phyloP scores from a whole-genome alignment of 192 early-diverging fungal genomes.

The Allomyces arbusculus region DNA sequence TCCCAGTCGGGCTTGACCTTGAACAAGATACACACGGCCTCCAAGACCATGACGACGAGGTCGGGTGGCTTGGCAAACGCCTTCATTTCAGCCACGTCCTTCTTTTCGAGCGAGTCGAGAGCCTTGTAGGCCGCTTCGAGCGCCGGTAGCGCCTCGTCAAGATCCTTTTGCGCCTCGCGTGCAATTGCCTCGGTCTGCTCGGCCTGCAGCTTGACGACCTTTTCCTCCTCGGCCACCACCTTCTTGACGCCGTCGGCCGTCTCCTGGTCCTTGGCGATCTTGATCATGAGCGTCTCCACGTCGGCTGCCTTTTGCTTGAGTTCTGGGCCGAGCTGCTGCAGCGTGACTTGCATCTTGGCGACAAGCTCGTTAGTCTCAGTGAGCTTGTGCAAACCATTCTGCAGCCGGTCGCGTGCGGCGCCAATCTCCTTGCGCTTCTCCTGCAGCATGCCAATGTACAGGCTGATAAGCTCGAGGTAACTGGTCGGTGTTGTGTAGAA shows the following conservation, averaged over 20 bases:
- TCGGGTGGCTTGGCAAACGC: constrained; percentile 92
- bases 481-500: constrained; percentile 91
- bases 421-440: constrained; percentile 88
- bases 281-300: constrained; percentile 86
- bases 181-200: constrained; percentile 53
- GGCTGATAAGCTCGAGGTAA: constrained; percentile 90
- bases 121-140: constrained; percentile 83
- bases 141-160: constrained; percentile 88
- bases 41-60: constrained; percentile 89
- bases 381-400: constrained; percentile 89
- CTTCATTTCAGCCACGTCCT: constrained; percentile 89
- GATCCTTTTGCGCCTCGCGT: constrained; percentile 58
- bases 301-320: constrained; percentile 67
- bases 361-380: constrained; percentile 85
- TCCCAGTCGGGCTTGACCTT: constrained; percentile 84
- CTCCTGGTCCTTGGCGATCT: constrained; percentile 86
- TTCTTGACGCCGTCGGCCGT: constrained; percentile 76
- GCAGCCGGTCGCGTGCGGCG: constrained; percentile 93
- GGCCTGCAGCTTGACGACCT: constrained; percentile 49
- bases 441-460: constrained; percentile 70
- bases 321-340: constrained; percentile 66
- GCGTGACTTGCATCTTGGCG: constrained; percentile 65
- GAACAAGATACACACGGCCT: constrained; percentile 85
- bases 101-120: constrained; percentile 86
- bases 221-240: constrained; percentile 56